phyloP scores from a whole-genome alignment of 768 basidiomycete species.

The Boletus rufocinnamomeus region DNA sequence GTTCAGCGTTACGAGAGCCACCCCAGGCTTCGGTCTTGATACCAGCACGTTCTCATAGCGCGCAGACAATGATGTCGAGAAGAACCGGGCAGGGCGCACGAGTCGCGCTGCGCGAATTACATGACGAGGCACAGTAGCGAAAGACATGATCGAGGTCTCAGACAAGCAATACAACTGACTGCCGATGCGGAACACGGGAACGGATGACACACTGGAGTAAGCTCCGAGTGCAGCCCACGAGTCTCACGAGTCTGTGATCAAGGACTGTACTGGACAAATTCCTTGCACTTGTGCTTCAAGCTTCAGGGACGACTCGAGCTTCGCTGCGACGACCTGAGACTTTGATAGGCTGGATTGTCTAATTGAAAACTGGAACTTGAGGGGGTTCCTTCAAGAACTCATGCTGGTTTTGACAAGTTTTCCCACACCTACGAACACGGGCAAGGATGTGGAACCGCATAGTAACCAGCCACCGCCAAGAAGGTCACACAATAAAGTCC shows the following conservation, averaged over 20 bases:
- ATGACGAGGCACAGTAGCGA: conserved; percentile 8
- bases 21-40: conserved; percentile 64
- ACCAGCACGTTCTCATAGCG: conserved; percentile 69
- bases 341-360: not conserved
- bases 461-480: not conserved
- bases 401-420: too few relatives aligned
- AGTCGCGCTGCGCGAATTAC: conserved; percentile 7
- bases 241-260: not conserved
- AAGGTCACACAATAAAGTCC: not conserved
- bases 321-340: not conserved
- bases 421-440: not conserved
- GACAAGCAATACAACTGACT: not conserved
- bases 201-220: too few relatives aligned
- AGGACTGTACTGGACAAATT: not conserved
- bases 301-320: not conserved
- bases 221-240: not conserved
- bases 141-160: conserved; percentile 21
- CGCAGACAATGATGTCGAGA: conserved; percentile 33
- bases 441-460: too few relatives aligned
- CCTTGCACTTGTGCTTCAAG: not conserved
- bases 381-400: not conserved
- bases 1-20: conserved; percentile 84
- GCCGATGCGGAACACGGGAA: not conserved
- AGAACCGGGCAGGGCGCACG: conserved; percentile 15
- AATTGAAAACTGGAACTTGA: not conserved